Base-by-base conservation (phyloP, 768 basidiomycete genomes). In the Hygrocybe coccinea region DNA sequence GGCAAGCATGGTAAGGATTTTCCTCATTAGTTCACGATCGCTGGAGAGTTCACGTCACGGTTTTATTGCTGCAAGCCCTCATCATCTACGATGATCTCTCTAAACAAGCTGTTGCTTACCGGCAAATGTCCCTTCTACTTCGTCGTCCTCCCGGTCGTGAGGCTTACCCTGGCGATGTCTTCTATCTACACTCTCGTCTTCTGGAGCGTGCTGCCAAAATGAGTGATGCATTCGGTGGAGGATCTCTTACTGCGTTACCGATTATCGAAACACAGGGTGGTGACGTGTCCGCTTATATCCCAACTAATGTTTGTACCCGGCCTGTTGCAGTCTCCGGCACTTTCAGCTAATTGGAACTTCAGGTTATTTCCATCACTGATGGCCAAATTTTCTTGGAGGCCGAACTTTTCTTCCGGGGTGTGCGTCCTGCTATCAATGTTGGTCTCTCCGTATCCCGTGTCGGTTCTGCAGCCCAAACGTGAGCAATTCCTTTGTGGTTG, bases 221-320 rank as follows among this genome's bases (percentile, higher is more conserved):
- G 91, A 95, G 86, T 84, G 92, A 97, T 64, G 92, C 94, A 68
- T 94, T 95, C 73, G 97, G 97, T 72, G 95, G 94, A 69, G 97
- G 97, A 66, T 98, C 95, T 56, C 82, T 99, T 65, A 99, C 97
- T 73, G 97, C 97, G 51, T 87, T 99, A 45, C 97, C 97, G 67
- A 95, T 99, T 76, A 98, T 98, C 69, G 97, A 98, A 81, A 98
- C 97, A 65, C 97, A 99, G 78, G 95, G 97, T 85, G 97, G 97
- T 87, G 97, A 99, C 85, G 97, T 99, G 71, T 99, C 97, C 46
- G 97, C 97, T 39, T 99, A 99, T 78, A 97, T 97, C 74, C 94
- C 89, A 54, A 91, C 89, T 15, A 92, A 94, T 73, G 88, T 90
- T 57, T 56, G 85, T 72, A 56, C 29, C 29, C 8, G 29, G 8